phyloP scores from a whole-genome alignment of 805 yeast species.

The Phaffomyces antillensis region DNA sequence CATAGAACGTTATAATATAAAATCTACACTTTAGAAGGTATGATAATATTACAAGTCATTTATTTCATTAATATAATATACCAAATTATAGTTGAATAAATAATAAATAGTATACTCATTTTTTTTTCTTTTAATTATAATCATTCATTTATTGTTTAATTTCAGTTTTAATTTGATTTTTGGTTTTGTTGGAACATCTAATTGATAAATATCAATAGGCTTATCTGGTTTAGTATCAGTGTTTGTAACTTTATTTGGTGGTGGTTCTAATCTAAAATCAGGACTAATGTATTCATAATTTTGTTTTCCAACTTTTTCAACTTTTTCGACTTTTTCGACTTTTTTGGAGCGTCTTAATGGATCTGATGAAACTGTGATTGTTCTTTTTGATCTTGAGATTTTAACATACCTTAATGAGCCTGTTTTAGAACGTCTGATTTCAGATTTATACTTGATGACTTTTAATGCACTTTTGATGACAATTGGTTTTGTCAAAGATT shows the following conservation, averaged over 20 bases:
- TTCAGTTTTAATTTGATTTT: conserved; percentile 14
- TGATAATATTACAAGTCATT: conserved; percentile 1
- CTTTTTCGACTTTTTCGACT: neutral
- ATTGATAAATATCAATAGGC: neutral
- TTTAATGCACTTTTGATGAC: neutral
- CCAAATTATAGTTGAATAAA: too few relatives aligned
- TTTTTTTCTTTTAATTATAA: too few relatives aligned
- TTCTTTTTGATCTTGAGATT: conserved; percentile 29
- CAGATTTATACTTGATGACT: conserved; percentile 9
- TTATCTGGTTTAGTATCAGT: neutral
- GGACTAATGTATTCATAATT: too few relatives aligned
- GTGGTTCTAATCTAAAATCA: too few relatives aligned
- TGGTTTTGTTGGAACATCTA: conserved; percentile 1
- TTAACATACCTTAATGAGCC: conserved; percentile 36
- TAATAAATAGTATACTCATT: too few relatives aligned
- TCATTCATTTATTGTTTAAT: neutral
- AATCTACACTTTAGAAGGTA: too few relatives aligned
- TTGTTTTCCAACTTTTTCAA: too few relatives aligned
- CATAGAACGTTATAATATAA: neutral
- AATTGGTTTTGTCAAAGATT: conserved; percentile 2
- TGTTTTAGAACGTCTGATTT: conserved; percentile 14
- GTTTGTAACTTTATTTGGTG: neutral
- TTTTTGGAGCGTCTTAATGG: conserved; percentile 28
- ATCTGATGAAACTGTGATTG: conserved; percentile 33
- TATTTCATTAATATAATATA: neutral